phyloP scores from a whole-genome alignment of 768 basidiomycete species.

The Amanita molliuscula region DNA sequence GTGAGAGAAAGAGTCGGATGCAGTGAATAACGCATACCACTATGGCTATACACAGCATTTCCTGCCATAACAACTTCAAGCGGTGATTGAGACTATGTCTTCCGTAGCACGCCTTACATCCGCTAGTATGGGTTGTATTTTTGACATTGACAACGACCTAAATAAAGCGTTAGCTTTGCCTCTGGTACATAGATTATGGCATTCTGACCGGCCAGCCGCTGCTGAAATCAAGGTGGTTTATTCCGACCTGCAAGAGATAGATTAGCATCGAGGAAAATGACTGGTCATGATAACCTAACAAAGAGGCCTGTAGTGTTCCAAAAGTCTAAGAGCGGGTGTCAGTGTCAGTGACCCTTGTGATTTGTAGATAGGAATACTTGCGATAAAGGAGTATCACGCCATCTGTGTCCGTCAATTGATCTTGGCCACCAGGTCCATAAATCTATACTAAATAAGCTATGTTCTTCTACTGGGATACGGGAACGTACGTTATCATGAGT shows the following conservation, averaged over 20 bases:
- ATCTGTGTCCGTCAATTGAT: slow-evolving; percentile 32
- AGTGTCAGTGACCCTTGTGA: not conserved
- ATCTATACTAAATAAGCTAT: not conserved
- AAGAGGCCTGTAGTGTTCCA: slow-evolving; percentile 36
- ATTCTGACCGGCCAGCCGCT: slow-evolving; percentile 37
- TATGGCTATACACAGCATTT: too few relatives aligned
- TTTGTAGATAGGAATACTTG: slow-evolving; percentile 16
- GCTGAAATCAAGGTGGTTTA: slow-evolving; percentile 38
- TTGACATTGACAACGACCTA: not conserved
- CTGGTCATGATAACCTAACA: slow-evolving; percentile 17
- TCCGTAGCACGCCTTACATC: too few relatives aligned
- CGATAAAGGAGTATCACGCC: slow-evolving; percentile 41
- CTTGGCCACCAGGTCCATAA: slow-evolving; percentile 44
- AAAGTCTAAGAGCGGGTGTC: slow-evolving; percentile 25
- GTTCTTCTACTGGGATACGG: not conserved
- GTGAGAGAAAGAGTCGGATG: too few relatives aligned
- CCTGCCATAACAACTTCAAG: too few relatives aligned
- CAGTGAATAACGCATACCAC: too few relatives aligned
- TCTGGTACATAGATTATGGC: not conserved
- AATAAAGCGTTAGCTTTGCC: not conserved
- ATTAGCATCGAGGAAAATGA: not conserved
- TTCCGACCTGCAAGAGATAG: slow-evolving; percentile 22
- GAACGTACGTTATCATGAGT: slow-evolving; percentile 29
- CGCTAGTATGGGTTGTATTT: too few relatives aligned
- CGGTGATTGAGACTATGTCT: too few relatives aligned